A percentile compares a stretch with the other conserved stretches of the same genome.
Evolutionary conservation across 345 rosid genomes (phyloP).

Genomic region (Rhodomyrtus tomentosa): DNA sequence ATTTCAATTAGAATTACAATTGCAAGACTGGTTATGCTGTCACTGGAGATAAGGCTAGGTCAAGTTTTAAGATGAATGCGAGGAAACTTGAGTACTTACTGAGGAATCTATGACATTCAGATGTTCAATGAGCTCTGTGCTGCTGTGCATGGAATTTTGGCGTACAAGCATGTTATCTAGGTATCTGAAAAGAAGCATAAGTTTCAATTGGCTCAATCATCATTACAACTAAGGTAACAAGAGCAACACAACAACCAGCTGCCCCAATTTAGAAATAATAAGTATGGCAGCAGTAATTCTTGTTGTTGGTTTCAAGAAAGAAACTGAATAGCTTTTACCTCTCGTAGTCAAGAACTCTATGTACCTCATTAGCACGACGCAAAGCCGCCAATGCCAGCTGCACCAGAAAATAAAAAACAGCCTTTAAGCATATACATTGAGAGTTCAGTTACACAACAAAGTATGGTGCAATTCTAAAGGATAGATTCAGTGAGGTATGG

Average conservation of each 20-base stretch:
- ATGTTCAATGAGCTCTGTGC: constrained; percentile 41
- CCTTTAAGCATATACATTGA: background rate
- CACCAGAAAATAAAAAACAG: background rate
- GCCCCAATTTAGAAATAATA: background rate
- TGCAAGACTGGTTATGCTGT: background rate
- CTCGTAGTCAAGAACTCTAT: constrained; percentile 53
- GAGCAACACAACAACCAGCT: background rate
- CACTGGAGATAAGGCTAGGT: background rate
- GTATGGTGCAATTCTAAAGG: background rate
- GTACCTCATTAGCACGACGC: constrained; percentile 49
- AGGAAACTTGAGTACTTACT: constrained; percentile 25
- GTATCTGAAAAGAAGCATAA: constrained; percentile 37
- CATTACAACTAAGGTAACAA: background rate
- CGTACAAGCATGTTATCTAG: constrained; percentile 38
- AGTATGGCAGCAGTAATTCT: background rate
- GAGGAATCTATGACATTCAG: constrained; percentile 43
- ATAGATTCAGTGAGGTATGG: background rate
- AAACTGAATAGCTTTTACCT: constrained; percentile 28
- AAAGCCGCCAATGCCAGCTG: constrained; percentile 91
- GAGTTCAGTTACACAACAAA: background rate
- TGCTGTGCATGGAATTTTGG: constrained; percentile 40
- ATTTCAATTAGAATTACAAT: background rate
- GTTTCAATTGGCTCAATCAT: background rate
- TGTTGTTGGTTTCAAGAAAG: background rate
- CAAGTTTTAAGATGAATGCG: background rate